phyloP scores from a whole-genome alignment of 78 protist species.

The Andalucia godoyi region DNA sequence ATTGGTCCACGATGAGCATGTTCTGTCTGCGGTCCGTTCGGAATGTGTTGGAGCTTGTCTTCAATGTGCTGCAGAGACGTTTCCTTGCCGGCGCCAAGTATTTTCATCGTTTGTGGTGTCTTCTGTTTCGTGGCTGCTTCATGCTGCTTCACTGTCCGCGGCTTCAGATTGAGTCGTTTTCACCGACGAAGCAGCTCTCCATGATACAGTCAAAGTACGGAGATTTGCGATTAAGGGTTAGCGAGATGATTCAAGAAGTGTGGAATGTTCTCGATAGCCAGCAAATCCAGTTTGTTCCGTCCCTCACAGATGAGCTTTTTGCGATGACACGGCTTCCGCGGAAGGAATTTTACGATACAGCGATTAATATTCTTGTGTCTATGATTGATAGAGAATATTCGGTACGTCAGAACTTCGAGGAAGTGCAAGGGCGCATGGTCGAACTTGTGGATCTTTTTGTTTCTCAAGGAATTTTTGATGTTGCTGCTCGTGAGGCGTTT shows the following conservation, averaged over 20 bases:
- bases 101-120: no score
- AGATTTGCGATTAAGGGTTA: not conserved
- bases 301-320: not conserved
- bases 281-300: not conserved
- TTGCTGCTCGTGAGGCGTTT: not conserved
- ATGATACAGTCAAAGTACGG: not conserved
- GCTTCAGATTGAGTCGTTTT: no score
- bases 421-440: not conserved
- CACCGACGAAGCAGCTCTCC: no score
- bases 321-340: not conserved
- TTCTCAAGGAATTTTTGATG: not conserved
- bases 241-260: not conserved
- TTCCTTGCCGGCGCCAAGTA: no score
- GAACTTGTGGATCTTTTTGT: not conserved
- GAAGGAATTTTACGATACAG: not conserved
- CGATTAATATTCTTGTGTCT: not conserved
- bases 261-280: not conserved
- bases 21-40: no score
- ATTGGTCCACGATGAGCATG: no score
- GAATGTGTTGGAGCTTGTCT: no score
- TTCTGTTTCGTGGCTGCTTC: no score
- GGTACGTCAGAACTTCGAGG: not conserved
- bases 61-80: no score
- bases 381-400: not conserved
- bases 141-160: no score